phyloP scores from a whole-genome alignment of 345 rosid species.

The Acer saccharum region DNA sequence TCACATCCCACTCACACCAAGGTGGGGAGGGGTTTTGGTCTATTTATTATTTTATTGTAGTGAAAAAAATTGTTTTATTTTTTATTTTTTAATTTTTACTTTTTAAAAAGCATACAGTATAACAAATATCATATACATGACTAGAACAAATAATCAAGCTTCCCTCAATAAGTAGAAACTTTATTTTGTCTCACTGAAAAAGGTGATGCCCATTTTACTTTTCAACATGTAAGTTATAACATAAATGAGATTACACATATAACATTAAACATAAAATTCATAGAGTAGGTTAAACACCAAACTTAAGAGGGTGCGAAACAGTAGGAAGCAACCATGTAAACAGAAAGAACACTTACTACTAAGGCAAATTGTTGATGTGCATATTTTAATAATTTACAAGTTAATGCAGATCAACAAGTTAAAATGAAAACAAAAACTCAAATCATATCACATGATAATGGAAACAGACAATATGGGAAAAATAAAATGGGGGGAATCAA shows the following conservation, averaged over 20 bases:
- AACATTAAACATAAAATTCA: not conserved
- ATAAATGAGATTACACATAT: not conserved
- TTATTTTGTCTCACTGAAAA: not conserved
- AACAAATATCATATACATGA: not conserved
- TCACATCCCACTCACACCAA: not conserved
- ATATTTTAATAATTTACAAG: not conserved
- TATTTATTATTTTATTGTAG: not conserved
- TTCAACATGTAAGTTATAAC: not conserved
- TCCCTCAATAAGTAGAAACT: not conserved
- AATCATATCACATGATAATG: not conserved
- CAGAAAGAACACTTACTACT: not conserved
- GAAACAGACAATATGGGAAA: not conserved
- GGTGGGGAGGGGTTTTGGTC: not conserved
- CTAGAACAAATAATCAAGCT: not conserved
- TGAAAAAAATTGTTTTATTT: not conserved
- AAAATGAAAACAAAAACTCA: not conserved
- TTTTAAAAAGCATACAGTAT: not conserved
- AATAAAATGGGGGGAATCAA: conserved; percentile 1
- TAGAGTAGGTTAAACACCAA: conserved; percentile 6
- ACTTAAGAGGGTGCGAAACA: not conserved
- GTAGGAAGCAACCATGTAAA: not conserved
- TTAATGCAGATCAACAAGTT: not conserved
- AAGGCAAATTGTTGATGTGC: not conserved
- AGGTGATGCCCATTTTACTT: not conserved
- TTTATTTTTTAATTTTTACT: no score